phyloP scores from a whole-genome alignment of 208 protist genomes.

The Crithidia mellificae region DNA sequence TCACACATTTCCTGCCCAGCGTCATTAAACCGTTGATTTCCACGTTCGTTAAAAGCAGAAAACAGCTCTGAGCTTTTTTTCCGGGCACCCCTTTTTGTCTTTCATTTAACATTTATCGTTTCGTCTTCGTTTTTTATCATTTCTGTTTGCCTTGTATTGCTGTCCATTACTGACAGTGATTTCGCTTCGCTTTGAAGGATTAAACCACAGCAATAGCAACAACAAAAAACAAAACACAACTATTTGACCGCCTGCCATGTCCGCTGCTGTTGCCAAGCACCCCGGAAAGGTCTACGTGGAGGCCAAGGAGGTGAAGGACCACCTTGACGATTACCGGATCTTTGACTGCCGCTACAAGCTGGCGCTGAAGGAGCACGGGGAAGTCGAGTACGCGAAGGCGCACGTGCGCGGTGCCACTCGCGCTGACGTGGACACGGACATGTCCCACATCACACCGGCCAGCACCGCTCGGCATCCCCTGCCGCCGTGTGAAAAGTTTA shows the following conservation, averaged over 20 bases:
- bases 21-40: no score
- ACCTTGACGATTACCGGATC: constrained; percentile 46
- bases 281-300: constrained; percentile 60
- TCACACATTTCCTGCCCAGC: no score
- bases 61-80: no score
- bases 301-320: constrained; percentile 44
- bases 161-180: no score
- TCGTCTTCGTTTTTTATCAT: no score
- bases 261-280: constrained; percentile 24
- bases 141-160: no score
- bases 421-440: constrained; percentile 60
- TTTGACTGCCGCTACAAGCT: constrained; percentile 84
- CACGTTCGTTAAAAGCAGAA: no score
- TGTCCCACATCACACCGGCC: constrained; percentile 28
- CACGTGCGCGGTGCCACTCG: constrained; percentile 51
- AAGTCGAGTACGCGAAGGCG: constrained; percentile 47
- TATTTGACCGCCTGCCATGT: not conserved
- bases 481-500: constrained; percentile 48
- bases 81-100: no score
- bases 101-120: no score
- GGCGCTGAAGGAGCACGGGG: constrained; percentile 39
- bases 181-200: no score
- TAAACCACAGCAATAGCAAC: constrained; percentile 9
- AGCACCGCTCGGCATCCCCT: constrained; percentile 67
- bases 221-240: not conserved